Percentiles rank a stretch among this genome's conserved stretches.
Evolutionary conservation across 192 early-diverging fungal species (phyloP).

Genomic region (Phlyctochytrium bullatum): DNA sequence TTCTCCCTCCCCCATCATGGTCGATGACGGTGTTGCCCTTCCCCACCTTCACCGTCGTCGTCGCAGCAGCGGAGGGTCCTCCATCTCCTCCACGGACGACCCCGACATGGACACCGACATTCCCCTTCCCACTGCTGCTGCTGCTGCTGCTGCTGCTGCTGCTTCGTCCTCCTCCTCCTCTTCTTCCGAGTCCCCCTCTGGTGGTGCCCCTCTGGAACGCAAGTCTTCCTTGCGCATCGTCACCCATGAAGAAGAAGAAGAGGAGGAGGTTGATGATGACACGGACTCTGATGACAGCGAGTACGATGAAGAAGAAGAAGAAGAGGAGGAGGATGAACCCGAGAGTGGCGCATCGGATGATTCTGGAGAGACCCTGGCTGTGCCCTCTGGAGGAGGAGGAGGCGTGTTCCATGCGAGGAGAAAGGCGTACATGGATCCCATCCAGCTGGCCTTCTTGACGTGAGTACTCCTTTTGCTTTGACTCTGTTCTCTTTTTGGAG

Average conservation of each 20-base stretch:
- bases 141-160: not conserved
- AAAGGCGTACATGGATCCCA: not conserved
- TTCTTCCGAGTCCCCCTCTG: not conserved
- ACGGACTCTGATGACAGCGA: no score
- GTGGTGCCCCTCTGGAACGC: not conserved
- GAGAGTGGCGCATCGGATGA: not conserved
- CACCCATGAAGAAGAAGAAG: not conserved
- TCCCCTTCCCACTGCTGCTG: not conserved
- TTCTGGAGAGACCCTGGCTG: not conserved
- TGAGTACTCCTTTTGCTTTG: not conserved
- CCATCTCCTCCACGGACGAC: not conserved
- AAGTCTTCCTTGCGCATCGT: not conserved
- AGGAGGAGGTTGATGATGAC: not conserved
- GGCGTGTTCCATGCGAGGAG: not conserved
- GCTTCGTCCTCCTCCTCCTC: not conserved
- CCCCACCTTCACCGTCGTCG: not conserved
- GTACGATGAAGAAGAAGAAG: not conserved
- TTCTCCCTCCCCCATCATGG: not conserved
- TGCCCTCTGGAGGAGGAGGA: not conserved
- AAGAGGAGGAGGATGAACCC: not conserved
- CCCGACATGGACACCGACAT: not conserved
- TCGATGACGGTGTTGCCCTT: not conserved
- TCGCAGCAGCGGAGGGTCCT: not conserved
- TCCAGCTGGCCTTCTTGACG: not conserved
- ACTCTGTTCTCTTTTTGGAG: not conserved